These are phyloP conservation scores for Cyclotella atomus DNA, from an alignment of 108 stramenopile species.

Conservation along the genomic window DNA sequence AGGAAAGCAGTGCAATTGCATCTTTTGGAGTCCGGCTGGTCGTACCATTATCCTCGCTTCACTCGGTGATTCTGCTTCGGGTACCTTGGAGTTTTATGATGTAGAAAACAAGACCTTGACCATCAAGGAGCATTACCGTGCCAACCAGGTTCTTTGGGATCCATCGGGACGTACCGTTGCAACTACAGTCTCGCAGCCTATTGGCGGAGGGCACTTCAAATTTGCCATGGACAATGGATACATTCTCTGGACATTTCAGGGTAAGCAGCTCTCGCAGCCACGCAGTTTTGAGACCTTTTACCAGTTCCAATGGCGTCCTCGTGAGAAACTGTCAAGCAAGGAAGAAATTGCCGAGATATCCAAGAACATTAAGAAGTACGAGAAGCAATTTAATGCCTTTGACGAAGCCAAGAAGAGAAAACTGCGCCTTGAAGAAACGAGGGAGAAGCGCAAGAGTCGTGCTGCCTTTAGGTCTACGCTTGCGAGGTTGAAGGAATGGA, in stretches of 20 bases:
- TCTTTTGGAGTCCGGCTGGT: slow-evolving; percentile 97
- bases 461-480: slow-evolving; percentile 69
- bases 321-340: slow-evolving; percentile 85
- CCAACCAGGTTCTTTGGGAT: slow-evolving; percentile 95
- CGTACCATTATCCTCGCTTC: slow-evolving; percentile 87
- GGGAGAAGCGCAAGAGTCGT: slow-evolving; percentile 81
- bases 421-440: slow-evolving; percentile 83
- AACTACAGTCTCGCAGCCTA: slow-evolving; percentile 91
- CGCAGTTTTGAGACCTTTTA: slow-evolving; percentile 93
- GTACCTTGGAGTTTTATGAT: slow-evolving; percentile 94
- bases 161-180: slow-evolving; percentile 91
- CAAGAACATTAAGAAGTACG: slow-evolving; percentile 96
- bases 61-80: slow-evolving; percentile 89
- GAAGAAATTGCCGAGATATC: slow-evolving; percentile 80
- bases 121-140: slow-evolving; percentile 93
- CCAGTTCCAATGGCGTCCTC: slow-evolving; percentile 95
- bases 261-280: slow-evolving; percentile 82
- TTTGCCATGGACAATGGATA: slow-evolving; percentile 98
- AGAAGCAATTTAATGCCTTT: slow-evolving; percentile 94
- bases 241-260: slow-evolving; percentile 96
- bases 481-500: slow-evolving; percentile 61
- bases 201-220: slow-evolving; percentile 94
- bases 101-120: slow-evolving; percentile 83
- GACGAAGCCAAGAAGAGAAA: slow-evolving; percentile 89
- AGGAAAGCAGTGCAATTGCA: slow-evolving; percentile 88